Evolutionary conservation across 371 early-diverging fungal species (phyloP).

Genomic region (Chytridium lagenaria): DNA sequence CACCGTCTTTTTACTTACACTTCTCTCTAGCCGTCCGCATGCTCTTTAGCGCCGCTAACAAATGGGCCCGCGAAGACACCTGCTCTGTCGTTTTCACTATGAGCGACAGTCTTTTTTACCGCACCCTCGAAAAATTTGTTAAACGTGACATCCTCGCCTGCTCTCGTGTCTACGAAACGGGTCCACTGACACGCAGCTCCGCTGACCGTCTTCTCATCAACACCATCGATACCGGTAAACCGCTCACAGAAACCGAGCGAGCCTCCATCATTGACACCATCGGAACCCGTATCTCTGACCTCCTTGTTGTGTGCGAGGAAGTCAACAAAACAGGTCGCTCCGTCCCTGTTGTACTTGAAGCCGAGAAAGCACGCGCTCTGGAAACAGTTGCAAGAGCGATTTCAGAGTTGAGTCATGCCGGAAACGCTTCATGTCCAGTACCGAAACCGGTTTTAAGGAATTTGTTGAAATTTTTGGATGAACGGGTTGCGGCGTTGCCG

Average conservation of each 20-base stretch:
- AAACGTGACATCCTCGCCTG: slow-evolving; percentile 9
- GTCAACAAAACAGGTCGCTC: slow-evolving; percentile 16
- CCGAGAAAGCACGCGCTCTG: background rate
- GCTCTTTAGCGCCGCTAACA: slow-evolving; percentile 42
- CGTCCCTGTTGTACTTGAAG: background rate
- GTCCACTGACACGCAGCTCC: slow-evolving; percentile 9
- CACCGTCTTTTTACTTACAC: too few species aligned
- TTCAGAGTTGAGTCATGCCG: background rate
- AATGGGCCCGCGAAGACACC: slow-evolving; percentile 39
- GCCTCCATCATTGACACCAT: slow-evolving; percentile 3
- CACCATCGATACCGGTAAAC: background rate
- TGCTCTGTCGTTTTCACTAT: slow-evolving; percentile 31
- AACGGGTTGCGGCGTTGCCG: background rate
- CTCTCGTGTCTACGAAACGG: slow-evolving; percentile 28
- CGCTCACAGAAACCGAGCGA: background rate
- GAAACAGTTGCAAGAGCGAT: background rate
- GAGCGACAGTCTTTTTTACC: background rate
- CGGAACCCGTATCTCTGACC: slow-evolving; percentile 25
- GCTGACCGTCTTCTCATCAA: slow-evolving; percentile 28
- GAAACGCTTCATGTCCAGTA: background rate
- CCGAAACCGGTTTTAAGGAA: background rate
- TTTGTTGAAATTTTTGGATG: slow-evolving; percentile 8
- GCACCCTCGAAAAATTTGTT: slow-evolving; percentile 13
- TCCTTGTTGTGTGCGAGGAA: slow-evolving; percentile 27
- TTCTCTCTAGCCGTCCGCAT: slow-evolving; percentile 29